Conservation (phyloP, 805 yeast species). For the Yarrowia porcina region DNA sequence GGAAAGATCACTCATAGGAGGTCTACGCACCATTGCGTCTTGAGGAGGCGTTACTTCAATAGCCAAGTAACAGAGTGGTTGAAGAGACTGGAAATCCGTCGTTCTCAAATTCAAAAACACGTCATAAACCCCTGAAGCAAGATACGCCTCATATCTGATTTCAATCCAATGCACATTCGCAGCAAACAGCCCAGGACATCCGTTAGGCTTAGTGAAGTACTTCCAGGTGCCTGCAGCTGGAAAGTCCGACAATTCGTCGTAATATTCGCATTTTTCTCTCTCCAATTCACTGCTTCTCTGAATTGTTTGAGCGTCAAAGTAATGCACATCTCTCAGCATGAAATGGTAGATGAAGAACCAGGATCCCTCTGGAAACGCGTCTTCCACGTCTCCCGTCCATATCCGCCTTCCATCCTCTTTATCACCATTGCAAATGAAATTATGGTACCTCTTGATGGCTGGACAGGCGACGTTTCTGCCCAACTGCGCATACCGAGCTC, state of each 20-base stretch:
- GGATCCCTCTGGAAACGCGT: not conserved
- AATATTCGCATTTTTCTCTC: conserved; percentile 8
- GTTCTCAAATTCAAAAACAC: conserved; percentile 12
- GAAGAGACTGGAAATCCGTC: conserved; percentile 5
- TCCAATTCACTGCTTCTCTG: conserved; percentile 12
- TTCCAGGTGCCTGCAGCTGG: conserved; percentile 25
- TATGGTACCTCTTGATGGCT: conserved; percentile 8
- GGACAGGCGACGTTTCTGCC: not conserved
- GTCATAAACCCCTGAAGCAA: conserved; percentile 17
- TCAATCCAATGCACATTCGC: conserved; percentile 20
- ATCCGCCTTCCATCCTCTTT: not conserved
- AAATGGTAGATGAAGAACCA: conserved; percentile 25
- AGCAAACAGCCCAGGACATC: conserved; percentile 14
- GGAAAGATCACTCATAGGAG: conserved; percentile 3
- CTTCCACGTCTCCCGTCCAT: not conserved
- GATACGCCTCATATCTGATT: conserved; percentile 14
- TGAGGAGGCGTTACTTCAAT: conserved; percentile 20
- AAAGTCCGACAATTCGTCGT: conserved; percentile 11
- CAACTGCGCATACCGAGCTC: conserved; percentile 5
- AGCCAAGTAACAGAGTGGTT: conserved; percentile 7
- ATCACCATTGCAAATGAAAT: not conserved
- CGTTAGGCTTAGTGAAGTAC: conserved; percentile 15
- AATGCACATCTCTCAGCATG: conserved; percentile 18
- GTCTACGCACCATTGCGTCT: conserved; percentile 22
- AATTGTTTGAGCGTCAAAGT: conserved; percentile 15